Base-by-base conservation (phyloP, 1,284 basidiomycete species). In the Moniliophthora roreri region DNA sequence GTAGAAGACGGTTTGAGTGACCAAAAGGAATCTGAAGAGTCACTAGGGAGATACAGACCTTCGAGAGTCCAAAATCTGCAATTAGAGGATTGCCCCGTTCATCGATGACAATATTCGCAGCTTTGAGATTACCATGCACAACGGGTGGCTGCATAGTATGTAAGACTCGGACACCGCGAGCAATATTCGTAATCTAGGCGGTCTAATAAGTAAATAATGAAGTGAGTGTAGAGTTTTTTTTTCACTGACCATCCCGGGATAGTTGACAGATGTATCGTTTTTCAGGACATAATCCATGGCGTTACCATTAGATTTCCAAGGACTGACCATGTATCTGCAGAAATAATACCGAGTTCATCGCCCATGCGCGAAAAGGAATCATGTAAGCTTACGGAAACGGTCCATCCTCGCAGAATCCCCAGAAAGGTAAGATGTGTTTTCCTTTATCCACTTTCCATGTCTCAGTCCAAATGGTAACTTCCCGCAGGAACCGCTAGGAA, bases 1-100 rank as follows among this genome's bases (percentile, higher is more conserved):
- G 53, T 10, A 32, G 8, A 23, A 9, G 23, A n/a, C n/a, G 11
- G 62, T 44, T 56, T 40, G 34, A 53, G 52, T 23, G 23, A 49
- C 32, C 54, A 40, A 32, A 38, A 10, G 18, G 21, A 16, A 51
- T 48, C 28, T 42, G 21, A 15, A 49, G 50, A 23, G 7, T 11
- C 28, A 6, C 28, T 6, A 32, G 11, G 6, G 28, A 6, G 11
- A 23, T 45, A 48, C 63, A 26, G 53, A 78, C 79, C 63, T 76
- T 72, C 15, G 80, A 78, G 40, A 85, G 69, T 15, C 82, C 81
- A 61, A 83, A 85, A 59, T 85, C 82, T 4, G 82, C 74, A 20
- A 85, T 66, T 11, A 81, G 68, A 23, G 82, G 80, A 18, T 71
- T 65, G 0, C 80, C 79, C 32, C 63, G 52, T n/a, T 67, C 63